phyloP scores from a whole-genome alignment of 2,329 filamentous ascomycete genomes.

The Xylariaceae sp. region DNA sequence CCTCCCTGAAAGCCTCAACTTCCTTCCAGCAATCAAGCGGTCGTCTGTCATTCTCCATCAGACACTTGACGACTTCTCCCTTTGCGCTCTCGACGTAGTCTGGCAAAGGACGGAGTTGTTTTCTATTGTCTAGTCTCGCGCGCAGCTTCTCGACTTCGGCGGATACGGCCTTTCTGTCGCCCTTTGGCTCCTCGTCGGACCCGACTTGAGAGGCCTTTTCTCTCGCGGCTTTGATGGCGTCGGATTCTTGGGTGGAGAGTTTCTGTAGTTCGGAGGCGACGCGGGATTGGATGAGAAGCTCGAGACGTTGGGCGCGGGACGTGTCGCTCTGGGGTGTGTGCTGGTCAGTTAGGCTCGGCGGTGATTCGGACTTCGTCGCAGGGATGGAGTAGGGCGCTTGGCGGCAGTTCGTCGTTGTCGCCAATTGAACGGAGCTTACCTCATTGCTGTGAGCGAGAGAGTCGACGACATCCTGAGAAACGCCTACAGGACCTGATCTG shows the following conservation, averaged over 20 bases:
- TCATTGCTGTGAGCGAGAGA: conserved; percentile 81
- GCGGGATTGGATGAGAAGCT: conserved; percentile 85
- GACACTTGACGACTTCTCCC: conserved; percentile 72
- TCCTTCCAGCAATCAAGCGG: conserved; percentile 94
- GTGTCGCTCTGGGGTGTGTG: conserved; percentile 68
- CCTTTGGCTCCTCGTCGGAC: conserved; percentile 17
- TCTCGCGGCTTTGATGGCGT: conserved; percentile 66
- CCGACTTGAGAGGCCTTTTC: conserved; percentile 46
- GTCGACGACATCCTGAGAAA: conserved; percentile 81
- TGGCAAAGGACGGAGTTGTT: conserved; percentile 66
- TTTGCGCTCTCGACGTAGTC: conserved; percentile 72
- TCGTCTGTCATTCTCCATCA: conserved; percentile 79
- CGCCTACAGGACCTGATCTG: conserved; percentile 46
- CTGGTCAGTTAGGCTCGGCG: conserved; percentile 8
- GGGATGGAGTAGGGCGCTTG: no score
- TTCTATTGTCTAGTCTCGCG: conserved; percentile 58
- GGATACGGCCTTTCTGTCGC: conserved; percentile 49
- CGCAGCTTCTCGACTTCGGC: conserved; percentile 60
- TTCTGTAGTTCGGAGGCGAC: conserved; percentile 81
- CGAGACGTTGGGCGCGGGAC: conserved; percentile 76
- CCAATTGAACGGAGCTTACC: conserved; percentile 51
- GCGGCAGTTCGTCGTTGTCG: neutral
- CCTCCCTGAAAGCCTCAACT: conserved; percentile 84
- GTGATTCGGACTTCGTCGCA: no score
- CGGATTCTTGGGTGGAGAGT: conserved; percentile 67